Evolutionary conservation across 306 rosid genomes (phyloP).

Genomic region (Datisca glomerata): DNA sequence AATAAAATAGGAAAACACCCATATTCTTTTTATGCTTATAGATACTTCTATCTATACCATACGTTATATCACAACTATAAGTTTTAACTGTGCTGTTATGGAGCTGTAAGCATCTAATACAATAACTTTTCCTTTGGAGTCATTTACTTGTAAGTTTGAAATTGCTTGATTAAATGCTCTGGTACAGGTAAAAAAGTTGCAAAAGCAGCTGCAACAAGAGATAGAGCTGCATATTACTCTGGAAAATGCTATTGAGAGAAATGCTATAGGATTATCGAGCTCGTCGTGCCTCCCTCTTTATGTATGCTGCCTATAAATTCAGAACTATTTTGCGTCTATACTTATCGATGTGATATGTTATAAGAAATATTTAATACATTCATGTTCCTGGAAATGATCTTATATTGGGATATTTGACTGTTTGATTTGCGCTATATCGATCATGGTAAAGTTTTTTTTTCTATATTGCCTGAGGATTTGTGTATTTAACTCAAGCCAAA

Average conservation of each 20-base stretch:
- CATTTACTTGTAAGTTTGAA: background rate
- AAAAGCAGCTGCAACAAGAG: slow-evolving; percentile 42
- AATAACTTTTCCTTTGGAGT: background rate
- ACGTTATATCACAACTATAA: no score
- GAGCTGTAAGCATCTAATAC: no score
- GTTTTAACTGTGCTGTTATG: no score
- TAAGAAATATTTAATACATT: background rate
- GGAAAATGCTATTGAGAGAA: slow-evolving; percentile 37
- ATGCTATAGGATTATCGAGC: slow-evolving; percentile 22
- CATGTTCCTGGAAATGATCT: background rate
- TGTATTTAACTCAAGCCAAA: background rate
- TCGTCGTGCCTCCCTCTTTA: slow-evolving; percentile 28
- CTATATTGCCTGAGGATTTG: slow-evolving; percentile 24
- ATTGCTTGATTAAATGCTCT: slow-evolving; percentile 14
- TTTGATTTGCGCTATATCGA: no score
- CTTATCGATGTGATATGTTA: slow-evolving; percentile 3
- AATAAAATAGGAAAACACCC: background rate
- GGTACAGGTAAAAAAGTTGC: slow-evolving; percentile 39
- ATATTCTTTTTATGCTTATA: background rate
- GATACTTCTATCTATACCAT: background rate
- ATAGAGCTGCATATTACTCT: slow-evolving; percentile 40
- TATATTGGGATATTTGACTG: no score
- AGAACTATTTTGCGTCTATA: background rate
- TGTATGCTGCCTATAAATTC: slow-evolving; percentile 25
- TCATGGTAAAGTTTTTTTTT: no score